Conservation (phyloP, 805 yeast species). For the Starmerella sirachaensis region DNA sequence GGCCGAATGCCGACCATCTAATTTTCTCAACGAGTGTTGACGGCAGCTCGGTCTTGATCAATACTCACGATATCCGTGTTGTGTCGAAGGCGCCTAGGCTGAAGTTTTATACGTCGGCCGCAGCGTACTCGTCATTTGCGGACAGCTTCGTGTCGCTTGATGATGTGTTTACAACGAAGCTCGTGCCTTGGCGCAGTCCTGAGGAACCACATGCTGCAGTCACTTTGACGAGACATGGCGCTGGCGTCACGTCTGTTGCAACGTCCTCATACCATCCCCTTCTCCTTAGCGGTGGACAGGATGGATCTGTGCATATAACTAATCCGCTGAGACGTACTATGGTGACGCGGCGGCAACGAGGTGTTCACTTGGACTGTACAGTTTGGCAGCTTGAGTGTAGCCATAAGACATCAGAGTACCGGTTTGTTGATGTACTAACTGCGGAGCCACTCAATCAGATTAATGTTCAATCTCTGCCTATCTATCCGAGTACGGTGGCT, state of each 20-base stretch:
- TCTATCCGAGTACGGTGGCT: constrained; percentile 39
- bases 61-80: constrained; percentile 25
- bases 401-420: constrained; percentile 30
- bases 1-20: constrained; percentile 29
- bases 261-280: constrained; percentile 38
- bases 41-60: constrained; percentile 32
- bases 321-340: constrained; percentile 30
- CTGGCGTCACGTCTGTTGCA: constrained; percentile 33
- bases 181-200: constrained; percentile 31
- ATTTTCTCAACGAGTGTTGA: constrained; percentile 34
- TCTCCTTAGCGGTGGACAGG: constrained; percentile 38
- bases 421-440: constrained; percentile 34
- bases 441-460: constrained; percentile 25
- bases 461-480: too few relatives aligned
- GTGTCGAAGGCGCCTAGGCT: constrained; percentile 9
- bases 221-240: constrained; percentile 32
- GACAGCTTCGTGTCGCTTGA: constrained; percentile 33
- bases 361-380: constrained; percentile 18
- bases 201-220: constrained; percentile 24
- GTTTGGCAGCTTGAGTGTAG: constrained; percentile 33
- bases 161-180: constrained; percentile 31
- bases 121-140: constrained; percentile 22
- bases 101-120: constrained; percentile 3
- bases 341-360: constrained; percentile 22
- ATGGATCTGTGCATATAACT: constrained; percentile 36